These are phyloP conservation scores for Xylaria sp. DNA, from an alignment of 2,329 filamentous ascomycete species.

Conservation along the genomic window DNA sequence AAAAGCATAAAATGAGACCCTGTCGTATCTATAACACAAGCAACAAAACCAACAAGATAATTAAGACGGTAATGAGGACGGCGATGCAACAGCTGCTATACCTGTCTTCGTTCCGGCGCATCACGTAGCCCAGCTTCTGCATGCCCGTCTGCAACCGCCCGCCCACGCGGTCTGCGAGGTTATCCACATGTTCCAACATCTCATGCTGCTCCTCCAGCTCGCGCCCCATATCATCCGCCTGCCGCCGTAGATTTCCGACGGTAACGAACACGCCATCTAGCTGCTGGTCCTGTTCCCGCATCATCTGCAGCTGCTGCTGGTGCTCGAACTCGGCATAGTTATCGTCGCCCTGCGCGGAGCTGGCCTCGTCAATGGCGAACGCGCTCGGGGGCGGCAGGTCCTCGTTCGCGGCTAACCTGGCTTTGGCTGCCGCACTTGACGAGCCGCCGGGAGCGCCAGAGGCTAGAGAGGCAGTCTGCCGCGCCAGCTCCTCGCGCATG, in stretches of 20 bases:
- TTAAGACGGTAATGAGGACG: conserved; percentile 86
- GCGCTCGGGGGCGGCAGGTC: conserved; percentile 66
- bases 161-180: conserved; percentile 85
- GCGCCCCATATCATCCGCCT: conserved; percentile 95
- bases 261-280: conserved; percentile 93
- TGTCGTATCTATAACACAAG: conserved; percentile 62
- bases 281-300: conserved; percentile 94
- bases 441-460: conserved; percentile 39
- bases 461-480: conserved; percentile 59
- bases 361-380: conserved; percentile 67
- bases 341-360: conserved; percentile 51
- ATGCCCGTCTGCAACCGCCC: conserved; percentile 87
- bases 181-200: conserved; percentile 87
- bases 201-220: conserved; percentile 95
- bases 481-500: conserved; percentile 85
- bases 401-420: conserved; percentile 52
- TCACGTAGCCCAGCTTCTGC: conserved; percentile 85
- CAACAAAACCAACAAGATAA: conserved; percentile 85
- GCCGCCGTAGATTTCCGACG: conserved; percentile 87
- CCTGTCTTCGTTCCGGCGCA: conserved; percentile 89
- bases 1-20: conserved; percentile 14
- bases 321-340: conserved; percentile 88
- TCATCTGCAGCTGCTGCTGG: conserved; percentile 88
- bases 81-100: conserved; percentile 91
- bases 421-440: conserved; percentile 37